phyloP scores from a whole-genome alignment of 768 basidiomycete species.

The Tricholoma sp. region DNA sequence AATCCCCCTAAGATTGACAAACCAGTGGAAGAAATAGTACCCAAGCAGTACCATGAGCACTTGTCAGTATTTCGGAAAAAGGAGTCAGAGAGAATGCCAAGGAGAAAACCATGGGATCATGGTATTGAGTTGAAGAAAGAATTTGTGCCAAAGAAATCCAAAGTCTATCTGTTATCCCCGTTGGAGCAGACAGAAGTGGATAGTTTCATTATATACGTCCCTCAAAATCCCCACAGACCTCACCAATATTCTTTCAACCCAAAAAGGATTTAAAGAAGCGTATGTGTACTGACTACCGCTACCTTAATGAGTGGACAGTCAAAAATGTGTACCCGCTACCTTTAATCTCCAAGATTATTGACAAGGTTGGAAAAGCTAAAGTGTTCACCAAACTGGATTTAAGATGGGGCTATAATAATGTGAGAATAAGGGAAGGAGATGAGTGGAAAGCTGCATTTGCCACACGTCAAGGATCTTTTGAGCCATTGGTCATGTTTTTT shows the following conservation, averaged over 20 bases:
- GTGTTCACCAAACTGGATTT: too few species aligned
- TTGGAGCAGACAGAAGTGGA: constrained; percentile 3
- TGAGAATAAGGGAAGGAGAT: too few species aligned
- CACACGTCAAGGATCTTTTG: too few species aligned
- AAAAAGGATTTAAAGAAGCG: neutral
- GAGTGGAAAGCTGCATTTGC: too few species aligned
- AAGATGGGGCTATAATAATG: too few species aligned
- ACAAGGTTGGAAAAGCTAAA: too few species aligned
- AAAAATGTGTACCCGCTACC: too few species aligned
- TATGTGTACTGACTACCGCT: too few species aligned
- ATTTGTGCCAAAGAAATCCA: constrained; percentile 4
- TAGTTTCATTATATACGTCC: neutral
- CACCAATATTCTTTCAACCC: neutral
- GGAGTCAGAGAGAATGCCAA: constrained; percentile 8
- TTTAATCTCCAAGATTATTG: too few species aligned
- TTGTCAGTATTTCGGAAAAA: constrained; percentile 8
- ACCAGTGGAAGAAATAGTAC: neutral
- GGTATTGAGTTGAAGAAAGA: constrained; percentile 12
- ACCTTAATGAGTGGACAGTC: too few species aligned
- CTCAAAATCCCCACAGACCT: neutral
- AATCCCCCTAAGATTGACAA: neutral
- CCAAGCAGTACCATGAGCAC: neutral
- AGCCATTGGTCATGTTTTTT: too few species aligned
- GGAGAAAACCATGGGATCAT: constrained; percentile 9
- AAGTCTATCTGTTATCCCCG: constrained; percentile 2